phyloP scores from a whole-genome alignment of 805 yeast genomes.

The Ogataea henricii region DNA sequence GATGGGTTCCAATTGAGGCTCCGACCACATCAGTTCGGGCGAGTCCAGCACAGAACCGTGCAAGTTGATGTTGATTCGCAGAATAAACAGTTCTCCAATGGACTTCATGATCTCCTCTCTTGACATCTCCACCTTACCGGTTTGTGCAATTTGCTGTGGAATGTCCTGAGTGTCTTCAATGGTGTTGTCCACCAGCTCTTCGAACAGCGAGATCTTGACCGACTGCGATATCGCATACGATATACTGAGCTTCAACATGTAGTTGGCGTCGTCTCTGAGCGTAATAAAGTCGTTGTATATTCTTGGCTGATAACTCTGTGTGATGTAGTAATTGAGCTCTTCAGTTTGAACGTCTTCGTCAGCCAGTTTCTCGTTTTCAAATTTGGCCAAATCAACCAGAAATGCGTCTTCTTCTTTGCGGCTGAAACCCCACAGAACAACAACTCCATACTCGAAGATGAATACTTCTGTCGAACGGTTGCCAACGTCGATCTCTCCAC shows the following conservation, averaged over 20 bases:
- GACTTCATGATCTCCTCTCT: constrained; percentile 95
- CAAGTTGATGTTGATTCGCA: constrained; percentile 76
- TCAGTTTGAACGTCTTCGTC: constrained; percentile 92
- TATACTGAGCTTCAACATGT: constrained; percentile 88
- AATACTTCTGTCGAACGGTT: constrained; percentile 77
- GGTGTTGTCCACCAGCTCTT: constrained; percentile 93
- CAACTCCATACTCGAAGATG: constrained; percentile 95
- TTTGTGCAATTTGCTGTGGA: constrained; percentile 91
- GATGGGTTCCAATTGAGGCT: constrained; percentile 95
- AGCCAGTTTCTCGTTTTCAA: constrained; percentile 89
- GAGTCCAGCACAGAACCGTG: constrained; percentile 92
- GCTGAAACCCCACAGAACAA: constrained; percentile 94
- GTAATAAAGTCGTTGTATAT: constrained; percentile 95
- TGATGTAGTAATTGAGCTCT: constrained; percentile 92
- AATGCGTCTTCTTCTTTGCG: constrained; percentile 81
- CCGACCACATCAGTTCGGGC: constrained; percentile 99
- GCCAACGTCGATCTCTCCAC: constrained; percentile 90
- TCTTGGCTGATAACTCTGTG: constrained; percentile 92
- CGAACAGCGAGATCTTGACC: constrained; percentile 92
- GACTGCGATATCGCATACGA: constrained; percentile 96
- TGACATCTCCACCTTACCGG: constrained; percentile 94
- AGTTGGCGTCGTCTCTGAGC: constrained; percentile 82
- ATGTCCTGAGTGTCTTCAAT: constrained; percentile 97
- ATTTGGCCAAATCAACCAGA: constrained; percentile 80
- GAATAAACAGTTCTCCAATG: constrained; percentile 91